Evolutionary conservation across 2,329 filamentous ascomycete species (phyloP).

Genomic region (Trichoderma citrinoviride): DNA sequence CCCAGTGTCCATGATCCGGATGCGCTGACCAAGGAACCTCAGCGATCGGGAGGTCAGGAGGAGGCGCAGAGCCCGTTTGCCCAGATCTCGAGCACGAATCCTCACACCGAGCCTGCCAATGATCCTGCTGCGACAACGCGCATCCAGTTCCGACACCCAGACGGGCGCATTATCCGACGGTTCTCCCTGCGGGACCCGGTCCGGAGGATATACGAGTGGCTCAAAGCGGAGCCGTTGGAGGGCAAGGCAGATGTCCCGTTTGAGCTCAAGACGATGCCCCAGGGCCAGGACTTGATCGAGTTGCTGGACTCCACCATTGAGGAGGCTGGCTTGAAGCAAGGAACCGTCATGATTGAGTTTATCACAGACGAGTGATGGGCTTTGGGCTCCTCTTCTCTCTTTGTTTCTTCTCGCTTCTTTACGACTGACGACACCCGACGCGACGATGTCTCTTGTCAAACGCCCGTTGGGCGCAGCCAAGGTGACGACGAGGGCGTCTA

Average conservation of each 20-base stretch:
- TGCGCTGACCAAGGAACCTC: slow-evolving; percentile 67
- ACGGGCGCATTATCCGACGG: slow-evolving; percentile 80
- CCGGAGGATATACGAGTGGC: slow-evolving; percentile 87
- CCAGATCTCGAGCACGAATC: slow-evolving; percentile 66
- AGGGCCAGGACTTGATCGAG: slow-evolving; percentile 78
- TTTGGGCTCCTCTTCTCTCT: neutral
- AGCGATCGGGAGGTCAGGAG: slow-evolving; percentile 40
- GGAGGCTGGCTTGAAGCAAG: slow-evolving; percentile 84
- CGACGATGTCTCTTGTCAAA: neutral
- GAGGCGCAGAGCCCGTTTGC: slow-evolving; percentile 55
- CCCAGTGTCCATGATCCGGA: slow-evolving; percentile 76
- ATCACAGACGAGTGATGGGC: slow-evolving; percentile 50
- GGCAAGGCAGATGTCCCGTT: slow-evolving; percentile 77
- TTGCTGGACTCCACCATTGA: slow-evolving; percentile 70
- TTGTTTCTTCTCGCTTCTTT: neutral
- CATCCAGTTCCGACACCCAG: slow-evolving; percentile 88
- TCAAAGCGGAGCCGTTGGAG: slow-evolving; percentile 83
- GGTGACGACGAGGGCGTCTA: neutral
- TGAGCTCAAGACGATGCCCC: slow-evolving; percentile 78
- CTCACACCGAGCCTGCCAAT: slow-evolving; percentile 74
- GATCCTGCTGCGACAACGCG: slow-evolving; percentile 73
- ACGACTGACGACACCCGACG: slow-evolving; percentile 2
- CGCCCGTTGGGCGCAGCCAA: neutral
- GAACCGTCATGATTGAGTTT: slow-evolving; percentile 94
- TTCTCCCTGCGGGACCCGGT: slow-evolving; percentile 77